These are phyloP conservation scores for Blumeria graminis DNA, from an alignment of 2,329 filamentous ascomycete species.

Conservation along the genomic window DNA sequence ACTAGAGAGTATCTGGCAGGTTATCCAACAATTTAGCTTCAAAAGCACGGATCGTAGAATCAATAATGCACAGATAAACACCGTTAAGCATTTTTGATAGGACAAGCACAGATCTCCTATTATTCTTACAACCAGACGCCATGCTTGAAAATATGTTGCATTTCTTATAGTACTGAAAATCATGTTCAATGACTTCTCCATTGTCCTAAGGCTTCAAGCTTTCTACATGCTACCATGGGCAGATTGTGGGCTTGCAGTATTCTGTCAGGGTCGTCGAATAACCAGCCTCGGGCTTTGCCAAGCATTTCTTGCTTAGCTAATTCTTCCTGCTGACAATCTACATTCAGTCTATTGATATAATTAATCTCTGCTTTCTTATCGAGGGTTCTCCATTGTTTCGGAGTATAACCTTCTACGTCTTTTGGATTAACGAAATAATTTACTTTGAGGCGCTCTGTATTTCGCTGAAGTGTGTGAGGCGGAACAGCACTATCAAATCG, in stretches of 20 bases:
- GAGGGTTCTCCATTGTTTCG: slow-evolving; percentile 45
- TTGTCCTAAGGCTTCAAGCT: slow-evolving; percentile 24
- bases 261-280: slow-evolving; percentile 38
- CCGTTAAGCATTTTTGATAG: too few species aligned
- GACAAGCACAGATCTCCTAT: too few species aligned
- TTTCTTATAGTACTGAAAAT: too few species aligned
- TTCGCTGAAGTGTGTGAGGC: slow-evolving; percentile 52
- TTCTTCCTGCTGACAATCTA: slow-evolving; percentile 53
- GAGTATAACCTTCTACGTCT: slow-evolving; percentile 47
- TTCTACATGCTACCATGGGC: slow-evolving; percentile 33
- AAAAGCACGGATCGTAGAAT: too few species aligned
- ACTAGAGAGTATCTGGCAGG: too few species aligned
- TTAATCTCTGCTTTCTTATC: slow-evolving; percentile 56
- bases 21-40: too few species aligned
- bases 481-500: slow-evolving; percentile 47
- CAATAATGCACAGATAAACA: too few species aligned
- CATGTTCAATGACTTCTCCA: background rate
- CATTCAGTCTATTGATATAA: slow-evolving; percentile 41
- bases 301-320: slow-evolving; percentile 27
- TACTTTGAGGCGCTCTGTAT: slow-evolving; percentile 44
- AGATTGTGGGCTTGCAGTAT: slow-evolving; percentile 25
- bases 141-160: too few species aligned
- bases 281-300: slow-evolving; percentile 46
- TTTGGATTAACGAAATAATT: slow-evolving; percentile 67
- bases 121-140: too few species aligned